phyloP scores from a whole-genome alignment of 495 filamentous ascomycete genomes.

The Penicillium ucsense region DNA sequence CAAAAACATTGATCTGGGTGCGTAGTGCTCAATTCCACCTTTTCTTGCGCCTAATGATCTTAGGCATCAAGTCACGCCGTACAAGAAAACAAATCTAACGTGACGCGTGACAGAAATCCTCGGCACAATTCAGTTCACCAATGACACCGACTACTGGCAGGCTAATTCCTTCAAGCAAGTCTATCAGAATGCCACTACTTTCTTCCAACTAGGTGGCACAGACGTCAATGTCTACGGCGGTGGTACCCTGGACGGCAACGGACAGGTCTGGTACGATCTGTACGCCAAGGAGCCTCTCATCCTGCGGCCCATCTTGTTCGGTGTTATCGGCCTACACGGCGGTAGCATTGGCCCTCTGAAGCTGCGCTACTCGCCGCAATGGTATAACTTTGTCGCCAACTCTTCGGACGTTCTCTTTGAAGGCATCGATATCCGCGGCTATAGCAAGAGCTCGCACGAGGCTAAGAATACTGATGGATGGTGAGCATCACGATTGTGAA shows the following conservation, averaged over 20 bases:
- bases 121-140: constrained; percentile 48
- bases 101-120: constrained; percentile 33
- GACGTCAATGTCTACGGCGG: constrained; percentile 61
- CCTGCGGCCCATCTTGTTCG: constrained; percentile 51
- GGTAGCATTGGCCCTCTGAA: constrained; percentile 53
- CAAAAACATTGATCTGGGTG: constrained; percentile 51
- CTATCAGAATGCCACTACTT: constrained; percentile 58
- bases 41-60: not conserved
- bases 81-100: constrained; percentile 1
- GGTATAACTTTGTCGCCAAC: constrained; percentile 61
- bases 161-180: constrained; percentile 46
- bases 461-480: constrained; percentile 65
- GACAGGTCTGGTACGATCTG: constrained; percentile 62
- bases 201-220: constrained; percentile 59
- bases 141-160: constrained; percentile 61
- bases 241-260: constrained; percentile 55
- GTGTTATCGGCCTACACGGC: constrained; percentile 52
- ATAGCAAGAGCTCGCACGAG: constrained; percentile 37
- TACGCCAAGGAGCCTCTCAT: constrained; percentile 45
- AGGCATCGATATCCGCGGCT: constrained; percentile 53
- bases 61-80: not conserved
- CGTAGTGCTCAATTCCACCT: not conserved
- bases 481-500: constrained; percentile 14
- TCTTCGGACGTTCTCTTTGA: constrained; percentile 56
- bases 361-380: constrained; percentile 55